Percentiles rank a stretch among this genome's conserved stretches.
Conservation (phyloP, 768 basidiomycete genomes). For the Termitomyces sp. region DNA sequence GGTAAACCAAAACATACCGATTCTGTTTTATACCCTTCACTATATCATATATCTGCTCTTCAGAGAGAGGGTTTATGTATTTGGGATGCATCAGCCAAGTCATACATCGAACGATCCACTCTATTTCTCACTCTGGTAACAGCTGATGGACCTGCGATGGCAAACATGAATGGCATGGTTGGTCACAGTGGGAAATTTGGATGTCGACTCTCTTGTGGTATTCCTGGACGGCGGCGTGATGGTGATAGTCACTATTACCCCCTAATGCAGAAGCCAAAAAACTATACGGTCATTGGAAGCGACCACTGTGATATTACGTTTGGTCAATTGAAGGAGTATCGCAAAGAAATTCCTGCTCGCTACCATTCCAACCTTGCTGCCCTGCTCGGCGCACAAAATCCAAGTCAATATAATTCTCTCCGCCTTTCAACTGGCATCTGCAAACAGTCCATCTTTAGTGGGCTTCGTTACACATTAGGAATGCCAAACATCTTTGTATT, state of each 20-base stretch:
- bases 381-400: constrained; percentile 7
- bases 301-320: constrained; percentile 20
- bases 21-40: constrained; percentile 15
- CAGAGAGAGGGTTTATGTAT: constrained; percentile 24
- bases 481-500: constrained; percentile 31
- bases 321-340: constrained; percentile 1
- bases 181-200: constrained; percentile 29
- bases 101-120: constrained; percentile 12
- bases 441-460: constrained; percentile 28
- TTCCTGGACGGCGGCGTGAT: constrained; percentile 22
- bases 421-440: not conserved
- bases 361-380: constrained; percentile 19
- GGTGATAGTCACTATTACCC: constrained; percentile 27
- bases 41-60: constrained; percentile 25
- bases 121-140: constrained; percentile 20
- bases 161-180: constrained; percentile 23
- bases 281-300: constrained; percentile 25
- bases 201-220: constrained; percentile 30
- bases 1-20: not conserved
- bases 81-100: constrained; percentile 23
- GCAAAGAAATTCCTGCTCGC: not conserved
- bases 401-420: not conserved
- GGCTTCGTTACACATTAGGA: constrained; percentile 23
- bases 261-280: constrained; percentile 18
- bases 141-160: constrained; percentile 31